These are phyloP conservation scores for Orychophragmus violaceus DNA, from an alignment of 345 rosid genomes.

Conservation along the genomic window DNA sequence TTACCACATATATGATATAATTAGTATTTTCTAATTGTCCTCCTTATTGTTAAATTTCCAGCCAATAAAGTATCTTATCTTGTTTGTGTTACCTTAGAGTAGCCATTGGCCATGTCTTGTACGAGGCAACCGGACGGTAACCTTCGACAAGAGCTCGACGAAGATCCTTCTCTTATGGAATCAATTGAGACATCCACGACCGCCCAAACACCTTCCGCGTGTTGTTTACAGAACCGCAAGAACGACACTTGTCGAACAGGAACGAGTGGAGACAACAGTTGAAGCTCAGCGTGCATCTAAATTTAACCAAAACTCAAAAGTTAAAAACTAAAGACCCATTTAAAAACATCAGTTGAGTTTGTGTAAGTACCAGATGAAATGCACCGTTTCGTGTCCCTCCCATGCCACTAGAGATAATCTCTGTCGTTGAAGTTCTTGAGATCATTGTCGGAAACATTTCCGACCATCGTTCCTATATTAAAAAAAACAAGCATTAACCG, in stretches of 20 bases:
- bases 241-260: conserved; percentile 87
- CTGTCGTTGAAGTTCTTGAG: conserved; percentile 68
- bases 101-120: conserved; percentile 95
- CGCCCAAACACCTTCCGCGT: conserved; percentile 29
- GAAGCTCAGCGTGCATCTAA: conserved; percentile 95
- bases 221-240: conserved; percentile 91
- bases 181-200: conserved; percentile 89
- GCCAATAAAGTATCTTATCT: not conserved
- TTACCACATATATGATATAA: not conserved
- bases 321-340: not conserved
- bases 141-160: conserved; percentile 60
- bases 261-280: conserved; percentile 84
- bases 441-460: conserved; percentile 95
- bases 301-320: not conserved
- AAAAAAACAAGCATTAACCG: not conserved
- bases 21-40: not conserved
- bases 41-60: not conserved
- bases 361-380: conserved; percentile 60
- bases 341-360: not conserved
- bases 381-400: conserved; percentile 93
- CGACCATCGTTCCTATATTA: conserved; percentile 86
- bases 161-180: conserved; percentile 44
- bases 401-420: conserved; percentile 74
- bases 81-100: conserved; percentile 63
- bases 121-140: conserved; percentile 97